phyloP scores from a whole-genome alignment of 2,329 filamentous ascomycete species.

The Calonectria leucothoes region DNA sequence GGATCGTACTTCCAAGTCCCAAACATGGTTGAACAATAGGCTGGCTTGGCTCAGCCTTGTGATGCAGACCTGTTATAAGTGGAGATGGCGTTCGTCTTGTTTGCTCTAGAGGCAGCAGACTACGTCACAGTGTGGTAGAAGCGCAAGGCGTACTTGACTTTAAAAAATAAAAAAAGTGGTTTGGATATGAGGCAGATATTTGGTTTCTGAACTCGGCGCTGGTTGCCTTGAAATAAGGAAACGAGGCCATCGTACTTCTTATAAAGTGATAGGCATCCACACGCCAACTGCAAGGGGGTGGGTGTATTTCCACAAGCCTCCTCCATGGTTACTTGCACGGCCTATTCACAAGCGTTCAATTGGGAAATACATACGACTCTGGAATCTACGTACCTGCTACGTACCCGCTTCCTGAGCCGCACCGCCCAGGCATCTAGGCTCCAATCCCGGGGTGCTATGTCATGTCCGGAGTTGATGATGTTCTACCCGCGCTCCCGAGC shows the following conservation, averaged over 20 bases:
- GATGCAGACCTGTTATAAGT: constrained; percentile 7
- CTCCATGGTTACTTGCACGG: background rate
- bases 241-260: constrained; percentile 4
- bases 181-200: constrained; percentile 1
- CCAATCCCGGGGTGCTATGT: constrained; percentile 35
- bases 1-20: constrained; percentile 53
- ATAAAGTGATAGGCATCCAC: constrained; percentile 22
- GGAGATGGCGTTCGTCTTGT: constrained; percentile 7
- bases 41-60: background rate
- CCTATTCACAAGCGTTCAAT: background rate
- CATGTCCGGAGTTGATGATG: constrained; percentile 12
- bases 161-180: background rate
- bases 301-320: constrained; percentile 10
- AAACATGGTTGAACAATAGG: constrained; percentile 44
- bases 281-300: background rate
- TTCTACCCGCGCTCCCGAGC: constrained; percentile 1
- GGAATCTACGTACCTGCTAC: constrained; percentile 1
- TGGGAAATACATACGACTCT: constrained; percentile 8
- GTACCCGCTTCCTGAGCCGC: constrained; percentile 38
- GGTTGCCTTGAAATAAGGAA: constrained; percentile 16
- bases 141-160: constrained; percentile 1
- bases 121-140: background rate
- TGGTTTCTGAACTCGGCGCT: background rate
- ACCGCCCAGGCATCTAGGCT: constrained; percentile 38
- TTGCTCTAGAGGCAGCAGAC: background rate